Evolutionary conservation across 169 alveolate genomes (phyloP).

Genomic region (Amoebophrya sp.): DNA sequence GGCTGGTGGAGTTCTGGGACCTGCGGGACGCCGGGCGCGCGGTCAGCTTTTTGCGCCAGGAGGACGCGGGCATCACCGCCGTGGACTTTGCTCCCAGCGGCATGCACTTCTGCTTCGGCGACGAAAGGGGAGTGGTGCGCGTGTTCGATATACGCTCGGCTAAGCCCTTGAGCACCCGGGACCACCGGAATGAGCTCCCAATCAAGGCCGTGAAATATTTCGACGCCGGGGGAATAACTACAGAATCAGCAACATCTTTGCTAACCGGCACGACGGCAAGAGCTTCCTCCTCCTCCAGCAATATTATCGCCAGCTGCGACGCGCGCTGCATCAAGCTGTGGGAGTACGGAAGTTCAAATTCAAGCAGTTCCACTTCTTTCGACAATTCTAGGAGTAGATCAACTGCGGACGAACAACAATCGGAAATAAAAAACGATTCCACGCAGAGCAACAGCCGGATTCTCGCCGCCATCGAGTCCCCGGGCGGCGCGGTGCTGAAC

Average conservation of each 20-base stretch:
- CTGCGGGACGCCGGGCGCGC: constrained; percentile 26
- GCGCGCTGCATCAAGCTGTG: not conserved
- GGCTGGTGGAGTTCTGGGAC: constrained; percentile 33
- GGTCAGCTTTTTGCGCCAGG: not conserved
- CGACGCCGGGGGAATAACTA: not conserved
- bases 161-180: constrained; percentile 43
- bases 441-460: not conserved
- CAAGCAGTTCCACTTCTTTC: not conserved
- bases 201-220: constrained; percentile 38
- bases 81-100: constrained; percentile 46
- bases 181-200: constrained; percentile 49
- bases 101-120: constrained; percentile 43
- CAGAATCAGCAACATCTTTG: not conserved
- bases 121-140: constrained; percentile 40
- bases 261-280: not conserved
- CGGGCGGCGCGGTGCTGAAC: not conserved
- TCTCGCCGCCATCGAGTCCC: not conserved
- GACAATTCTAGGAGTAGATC: no score
- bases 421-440: no score
- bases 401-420: no score
- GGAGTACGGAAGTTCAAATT: not conserved
- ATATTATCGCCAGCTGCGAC: not conserved
- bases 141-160: constrained; percentile 55
- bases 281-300: not conserved
- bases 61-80: constrained; percentile 29